Evolutionary conservation across 139 green algal species (phyloP).

Genomic region (Deuterostichococcus epilithicus): DNA sequence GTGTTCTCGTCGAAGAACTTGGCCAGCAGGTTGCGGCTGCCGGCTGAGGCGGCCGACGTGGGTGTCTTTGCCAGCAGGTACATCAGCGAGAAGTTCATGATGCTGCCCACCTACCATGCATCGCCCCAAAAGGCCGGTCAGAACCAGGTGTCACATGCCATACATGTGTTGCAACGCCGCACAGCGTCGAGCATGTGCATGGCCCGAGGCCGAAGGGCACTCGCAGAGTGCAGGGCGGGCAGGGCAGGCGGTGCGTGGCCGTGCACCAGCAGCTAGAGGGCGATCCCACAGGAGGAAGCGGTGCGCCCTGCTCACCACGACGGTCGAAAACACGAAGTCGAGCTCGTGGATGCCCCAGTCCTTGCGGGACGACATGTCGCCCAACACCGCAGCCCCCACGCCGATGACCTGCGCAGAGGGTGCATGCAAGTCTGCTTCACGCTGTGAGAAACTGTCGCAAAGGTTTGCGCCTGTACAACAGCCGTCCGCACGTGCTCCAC

Average conservation of each 20-base stretch:
- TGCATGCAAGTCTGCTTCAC: too few relatives aligned
- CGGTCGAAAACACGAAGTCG: conserved; percentile 96
- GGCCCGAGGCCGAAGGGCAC: not conserved
- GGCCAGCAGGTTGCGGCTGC: conserved; percentile 38
- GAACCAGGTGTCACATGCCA: not conserved
- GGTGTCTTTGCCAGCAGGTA: conserved; percentile 85
- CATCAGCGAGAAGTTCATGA: conserved; percentile 96
- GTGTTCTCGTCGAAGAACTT: conserved; percentile 66
- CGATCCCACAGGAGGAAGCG: too few relatives aligned
- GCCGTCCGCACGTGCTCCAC: too few relatives aligned
- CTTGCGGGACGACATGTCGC: conserved; percentile 89
- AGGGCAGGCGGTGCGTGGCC: too few relatives aligned
- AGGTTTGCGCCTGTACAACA: too few relatives aligned
- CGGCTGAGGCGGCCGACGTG: conserved; percentile 25
- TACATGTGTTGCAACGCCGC: not conserved
- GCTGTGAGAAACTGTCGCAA: too few relatives aligned
- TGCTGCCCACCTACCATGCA: conserved; percentile 71
- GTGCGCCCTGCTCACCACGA: conserved; percentile 72
- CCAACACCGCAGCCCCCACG: conserved; percentile 83
- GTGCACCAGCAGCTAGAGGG: too few relatives aligned
- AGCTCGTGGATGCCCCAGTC: conserved; percentile 97
- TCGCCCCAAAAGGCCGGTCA: not conserved
- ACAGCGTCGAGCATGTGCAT: not conserved
- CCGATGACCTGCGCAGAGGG: conserved; percentile 74
- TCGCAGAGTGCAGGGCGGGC: too few relatives aligned